These are phyloP conservation scores for Geranium rotundifolium DNA, from an alignment of 345 rosid species.

Conservation along the genomic window DNA sequence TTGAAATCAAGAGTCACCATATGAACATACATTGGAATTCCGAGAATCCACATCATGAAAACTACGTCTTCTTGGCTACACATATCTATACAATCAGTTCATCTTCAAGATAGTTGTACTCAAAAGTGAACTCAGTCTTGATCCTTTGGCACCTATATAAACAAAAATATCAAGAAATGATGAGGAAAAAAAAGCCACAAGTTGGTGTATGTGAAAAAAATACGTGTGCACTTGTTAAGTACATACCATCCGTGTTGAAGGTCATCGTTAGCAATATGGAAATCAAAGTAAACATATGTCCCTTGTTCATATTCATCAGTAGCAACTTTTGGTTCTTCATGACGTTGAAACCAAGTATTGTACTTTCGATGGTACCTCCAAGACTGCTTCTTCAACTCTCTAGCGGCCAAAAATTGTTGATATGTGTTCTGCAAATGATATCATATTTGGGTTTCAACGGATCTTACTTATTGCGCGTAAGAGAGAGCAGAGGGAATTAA, in stretches of 20 bases:
- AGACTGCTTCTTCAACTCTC: slow-evolving; percentile 89
- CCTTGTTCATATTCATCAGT: slow-evolving; percentile 98
- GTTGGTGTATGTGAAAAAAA: neutral
- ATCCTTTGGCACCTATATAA: slow-evolving; percentile 75
- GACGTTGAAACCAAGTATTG: slow-evolving; percentile 97
- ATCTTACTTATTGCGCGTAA: neutral
- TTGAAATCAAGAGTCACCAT: no score
- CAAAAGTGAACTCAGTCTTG: slow-evolving; percentile 88
- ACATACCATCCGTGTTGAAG: slow-evolving; percentile 78
- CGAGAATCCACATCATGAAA: neutral
- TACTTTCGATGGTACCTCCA: slow-evolving; percentile 99
- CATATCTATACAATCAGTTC: slow-evolving; percentile 41
- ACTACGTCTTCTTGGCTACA: neutral
- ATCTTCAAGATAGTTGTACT: slow-evolving; percentile 86
- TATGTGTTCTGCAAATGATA: slow-evolving; percentile 58
- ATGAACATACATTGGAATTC: no score
- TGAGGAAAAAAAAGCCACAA: neutral
- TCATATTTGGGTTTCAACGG: slow-evolving; percentile 2
- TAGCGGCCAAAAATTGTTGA: slow-evolving; percentile 92
- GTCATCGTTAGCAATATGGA: slow-evolving; percentile 72
- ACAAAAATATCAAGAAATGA: neutral
- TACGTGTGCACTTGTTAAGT: slow-evolving; percentile 2
- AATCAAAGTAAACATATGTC: slow-evolving; percentile 92
- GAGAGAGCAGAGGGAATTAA: neutral
- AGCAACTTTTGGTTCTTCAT: slow-evolving; percentile 86